phyloP scores from a whole-genome alignment of 768 basidiomycete species.

The Fomitopsis pulvina region DNA sequence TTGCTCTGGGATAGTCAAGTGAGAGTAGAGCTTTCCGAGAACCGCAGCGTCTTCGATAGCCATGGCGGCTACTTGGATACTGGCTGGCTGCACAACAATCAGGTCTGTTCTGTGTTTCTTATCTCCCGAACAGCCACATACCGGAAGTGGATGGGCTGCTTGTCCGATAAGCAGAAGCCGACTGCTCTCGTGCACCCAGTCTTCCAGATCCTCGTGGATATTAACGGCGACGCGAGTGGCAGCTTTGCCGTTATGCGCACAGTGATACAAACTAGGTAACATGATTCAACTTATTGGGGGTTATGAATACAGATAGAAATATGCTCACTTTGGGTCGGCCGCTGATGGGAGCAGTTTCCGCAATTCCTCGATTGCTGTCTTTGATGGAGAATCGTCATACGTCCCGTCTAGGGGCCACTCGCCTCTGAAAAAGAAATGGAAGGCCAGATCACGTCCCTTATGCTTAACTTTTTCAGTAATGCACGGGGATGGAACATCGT shows the following conservation, averaged over 20 bases:
- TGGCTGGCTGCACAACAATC: slow-evolving; percentile 19
- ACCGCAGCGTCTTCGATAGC: slow-evolving; percentile 34
- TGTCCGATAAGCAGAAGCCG: slow-evolving; percentile 28
- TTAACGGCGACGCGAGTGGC: slow-evolving; percentile 16
- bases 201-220: slow-evolving; percentile 20
- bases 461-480: slow-evolving; percentile 4
- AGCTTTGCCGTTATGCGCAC: not conserved
- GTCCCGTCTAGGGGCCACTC: slow-evolving; percentile 12
- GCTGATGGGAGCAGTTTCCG: not conserved
- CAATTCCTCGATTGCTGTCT: not conserved
- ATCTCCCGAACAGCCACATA: slow-evolving; percentile 7
- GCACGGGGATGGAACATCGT: not conserved
- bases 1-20: slow-evolving; percentile 23
- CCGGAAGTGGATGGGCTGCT: slow-evolving; percentile 32
- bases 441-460: slow-evolving; percentile 16
- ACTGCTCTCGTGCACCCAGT: slow-evolving; percentile 27
- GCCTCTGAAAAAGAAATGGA: slow-evolving; percentile 12
- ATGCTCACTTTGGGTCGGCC: not conserved
- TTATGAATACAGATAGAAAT: not conserved
- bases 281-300: not conserved
- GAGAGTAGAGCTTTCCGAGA: slow-evolving; percentile 33
- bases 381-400: slow-evolving; percentile 4
- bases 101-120: not conserved
- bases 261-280: not conserved
- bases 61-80: slow-evolving; percentile 29